Conservation (phyloP, 2,329 filamentous ascomycete genomes). For the Sporothrix phasma region DNA sequence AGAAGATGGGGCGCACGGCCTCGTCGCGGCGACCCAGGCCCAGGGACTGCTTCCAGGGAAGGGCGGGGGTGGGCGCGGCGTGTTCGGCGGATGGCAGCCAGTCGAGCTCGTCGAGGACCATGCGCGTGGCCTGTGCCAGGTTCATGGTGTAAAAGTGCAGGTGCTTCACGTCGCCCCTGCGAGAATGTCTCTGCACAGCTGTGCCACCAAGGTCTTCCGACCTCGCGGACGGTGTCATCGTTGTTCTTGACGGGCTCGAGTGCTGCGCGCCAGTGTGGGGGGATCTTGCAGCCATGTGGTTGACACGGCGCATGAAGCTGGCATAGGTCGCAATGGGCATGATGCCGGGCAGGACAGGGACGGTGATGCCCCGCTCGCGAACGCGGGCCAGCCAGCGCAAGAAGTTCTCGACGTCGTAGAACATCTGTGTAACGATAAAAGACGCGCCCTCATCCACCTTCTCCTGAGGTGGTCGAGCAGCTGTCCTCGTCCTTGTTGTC, state of each 20-base stretch:
- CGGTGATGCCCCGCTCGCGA: slow-evolving; percentile 68
- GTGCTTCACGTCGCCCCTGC: slow-evolving; percentile 67
- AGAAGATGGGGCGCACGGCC: slow-evolving; percentile 96
- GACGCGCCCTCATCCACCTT: slow-evolving; percentile 90
- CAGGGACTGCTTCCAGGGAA: slow-evolving; percentile 94
- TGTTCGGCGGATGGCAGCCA: slow-evolving; percentile 69
- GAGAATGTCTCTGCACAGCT: slow-evolving; percentile 82
- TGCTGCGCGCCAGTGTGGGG: slow-evolving; percentile 66
- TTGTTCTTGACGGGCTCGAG: slow-evolving; percentile 95
- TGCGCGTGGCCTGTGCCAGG: slow-evolving; percentile 81
- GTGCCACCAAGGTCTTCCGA: slow-evolving; percentile 80
- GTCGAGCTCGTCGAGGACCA: slow-evolving; percentile 84
- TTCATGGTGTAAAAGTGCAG: slow-evolving; percentile 99
- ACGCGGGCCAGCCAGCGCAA: slow-evolving; percentile 82
- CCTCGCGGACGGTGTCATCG: slow-evolving; percentile 80
- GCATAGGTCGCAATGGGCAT: slow-evolving; percentile 96
- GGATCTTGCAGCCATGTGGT: slow-evolving; percentile 82
- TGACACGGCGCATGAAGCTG: slow-evolving; percentile 79
- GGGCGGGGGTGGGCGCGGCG: slow-evolving; percentile 68
- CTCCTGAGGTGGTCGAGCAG: slow-evolving; percentile 86
- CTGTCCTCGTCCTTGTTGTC: slow-evolving; percentile 80
- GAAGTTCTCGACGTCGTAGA: slow-evolving; percentile 96
- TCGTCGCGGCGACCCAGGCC: slow-evolving; percentile 80
- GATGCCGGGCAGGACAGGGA: slow-evolving; percentile 67
- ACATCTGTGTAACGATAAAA: slow-evolving; percentile 98